phyloP scores from a whole-genome alignment of 2,329 filamentous ascomycete genomes.

The Ophiostoma ulmi region DNA sequence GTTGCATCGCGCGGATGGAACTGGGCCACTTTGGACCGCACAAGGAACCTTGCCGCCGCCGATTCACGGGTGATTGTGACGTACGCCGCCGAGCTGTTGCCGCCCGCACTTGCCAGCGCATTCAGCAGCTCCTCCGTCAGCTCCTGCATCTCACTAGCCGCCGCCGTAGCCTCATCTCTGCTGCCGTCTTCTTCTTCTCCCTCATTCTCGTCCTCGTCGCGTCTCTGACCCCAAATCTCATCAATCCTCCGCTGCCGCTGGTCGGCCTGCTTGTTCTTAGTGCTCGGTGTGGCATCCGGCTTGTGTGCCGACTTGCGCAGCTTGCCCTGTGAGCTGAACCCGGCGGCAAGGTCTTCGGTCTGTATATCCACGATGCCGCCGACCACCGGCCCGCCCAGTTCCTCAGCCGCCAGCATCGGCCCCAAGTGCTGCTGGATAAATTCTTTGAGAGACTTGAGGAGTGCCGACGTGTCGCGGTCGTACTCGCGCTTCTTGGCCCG shows the following conservation, averaged over 20 bases:
- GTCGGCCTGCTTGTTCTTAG: conserved; percentile 34
- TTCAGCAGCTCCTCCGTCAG: conserved; percentile 59
- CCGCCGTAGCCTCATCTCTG: conserved; percentile 46
- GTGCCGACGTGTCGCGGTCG: conserved; percentile 53
- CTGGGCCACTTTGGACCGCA: conserved; percentile 60
- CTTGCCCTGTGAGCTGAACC: conserved; percentile 57
- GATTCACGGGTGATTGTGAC: conserved; percentile 56
- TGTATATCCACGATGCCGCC: conserved; percentile 65
- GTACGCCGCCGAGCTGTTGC: conserved; percentile 53
- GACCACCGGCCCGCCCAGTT: conserved; percentile 75
- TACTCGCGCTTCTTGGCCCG: conserved; percentile 55
- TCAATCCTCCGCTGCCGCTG: conserved; percentile 58
- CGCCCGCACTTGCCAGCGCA: conserved; percentile 49
- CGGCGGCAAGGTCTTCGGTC: conserved; percentile 53
- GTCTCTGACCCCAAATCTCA: conserved; percentile 53
- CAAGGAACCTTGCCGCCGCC: conserved; percentile 58
- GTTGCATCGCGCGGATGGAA: conserved; percentile 61
- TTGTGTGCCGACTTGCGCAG: conserved; percentile 41
- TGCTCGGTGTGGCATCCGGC: conserved; percentile 48
- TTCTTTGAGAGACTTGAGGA: conserved; percentile 59
- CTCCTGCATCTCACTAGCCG: conserved; percentile 53
- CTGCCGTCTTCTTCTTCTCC: conserved; percentile 23
- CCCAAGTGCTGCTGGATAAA: conserved; percentile 70
- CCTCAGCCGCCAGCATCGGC: conserved; percentile 73
- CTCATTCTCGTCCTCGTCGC: conserved; percentile 16